These are phyloP conservation scores for Sutorius eximius DNA, from an alignment of 1,284 basidiomycete genomes.

Conservation along the genomic window DNA sequence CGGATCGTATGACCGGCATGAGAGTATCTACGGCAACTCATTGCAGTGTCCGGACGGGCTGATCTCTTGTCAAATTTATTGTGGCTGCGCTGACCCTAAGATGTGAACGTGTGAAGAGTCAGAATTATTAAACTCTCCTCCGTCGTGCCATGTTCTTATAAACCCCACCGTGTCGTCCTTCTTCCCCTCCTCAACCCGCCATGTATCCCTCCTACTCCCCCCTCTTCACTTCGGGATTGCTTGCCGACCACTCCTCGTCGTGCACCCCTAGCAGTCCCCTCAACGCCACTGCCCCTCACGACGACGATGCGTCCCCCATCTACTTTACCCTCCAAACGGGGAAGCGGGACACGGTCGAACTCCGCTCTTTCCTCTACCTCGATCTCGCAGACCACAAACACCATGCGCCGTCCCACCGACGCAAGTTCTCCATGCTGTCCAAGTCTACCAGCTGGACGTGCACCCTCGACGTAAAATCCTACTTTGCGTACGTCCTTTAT, in stretches of 20 bases:
- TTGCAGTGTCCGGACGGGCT: constrained; percentile 12
- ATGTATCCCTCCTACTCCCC: constrained; percentile 31
- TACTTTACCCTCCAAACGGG: constrained; percentile 53
- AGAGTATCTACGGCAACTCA: constrained; percentile 18
- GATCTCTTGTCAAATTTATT: constrained; percentile 8
- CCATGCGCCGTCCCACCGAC: constrained; percentile 44
- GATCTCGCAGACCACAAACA: constrained; percentile 58
- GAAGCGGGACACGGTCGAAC: constrained; percentile 39
- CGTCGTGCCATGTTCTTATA: constrained; percentile 12
- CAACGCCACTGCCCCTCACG: not conserved
- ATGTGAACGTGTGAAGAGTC: constrained; percentile 18
- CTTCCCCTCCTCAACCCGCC: not conserved
- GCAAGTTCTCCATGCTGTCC: constrained; percentile 37
- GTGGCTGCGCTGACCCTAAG: constrained; percentile 17
- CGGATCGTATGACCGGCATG: too few species aligned
- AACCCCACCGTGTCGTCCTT: not conserved
- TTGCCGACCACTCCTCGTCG: constrained; percentile 18
- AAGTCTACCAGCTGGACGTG: constrained; percentile 32
- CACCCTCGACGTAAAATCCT: constrained; percentile 25
- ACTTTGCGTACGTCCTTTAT: constrained; percentile 21
- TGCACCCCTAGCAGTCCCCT: not conserved
- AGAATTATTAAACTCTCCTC: constrained; percentile 25
- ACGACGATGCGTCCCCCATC: constrained; percentile 39
- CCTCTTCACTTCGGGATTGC: constrained; percentile 30
- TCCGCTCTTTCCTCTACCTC: constrained; percentile 57